phyloP scores from a whole-genome alignment of 768 basidiomycete species.

The Fistulinella prunicolor region DNA sequence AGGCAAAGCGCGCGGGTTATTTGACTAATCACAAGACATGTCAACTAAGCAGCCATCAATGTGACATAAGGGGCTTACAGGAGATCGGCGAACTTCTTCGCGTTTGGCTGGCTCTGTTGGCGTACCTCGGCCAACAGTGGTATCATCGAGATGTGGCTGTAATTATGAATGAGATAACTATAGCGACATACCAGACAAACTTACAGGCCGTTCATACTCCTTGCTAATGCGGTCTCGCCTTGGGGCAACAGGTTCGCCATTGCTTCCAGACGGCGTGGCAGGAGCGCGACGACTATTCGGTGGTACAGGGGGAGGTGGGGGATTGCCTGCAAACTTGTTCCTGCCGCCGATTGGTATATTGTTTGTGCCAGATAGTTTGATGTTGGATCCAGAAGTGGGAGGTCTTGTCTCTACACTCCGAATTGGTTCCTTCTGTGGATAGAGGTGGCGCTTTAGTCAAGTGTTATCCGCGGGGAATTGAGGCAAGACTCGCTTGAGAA shows the following conservation, averaged over 20 bases:
- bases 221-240: constrained; percentile 15
- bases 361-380: constrained; percentile 33
- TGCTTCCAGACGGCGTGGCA: constrained; percentile 11
- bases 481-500: constrained; percentile 17
- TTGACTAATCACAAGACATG: constrained; percentile 6
- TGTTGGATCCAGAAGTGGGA: constrained; percentile 13
- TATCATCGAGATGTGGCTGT: constrained; percentile 17
- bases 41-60: constrained; percentile 1
- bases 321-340: constrained; percentile 21
- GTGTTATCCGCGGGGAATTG: not conserved
- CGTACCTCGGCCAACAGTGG: constrained; percentile 1
- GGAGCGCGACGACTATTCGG: constrained; percentile 1
- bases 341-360: constrained; percentile 30
- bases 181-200: not conserved
- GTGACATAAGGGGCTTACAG: constrained; percentile 10
- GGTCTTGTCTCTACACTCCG: constrained; percentile 15
- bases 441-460: not conserved
- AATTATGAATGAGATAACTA: constrained; percentile 7
- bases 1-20: constrained; percentile 3
- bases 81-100: constrained; percentile 14
- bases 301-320: not conserved
- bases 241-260: constrained; percentile 18
- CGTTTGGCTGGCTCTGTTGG: constrained; percentile 8
- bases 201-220: constrained; percentile 26
- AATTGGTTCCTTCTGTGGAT: constrained; percentile 19